Evolutionary conservation across 805 yeast genomes (phyloP).

Genomic region (Lipomyces yamanashiensis): DNA sequence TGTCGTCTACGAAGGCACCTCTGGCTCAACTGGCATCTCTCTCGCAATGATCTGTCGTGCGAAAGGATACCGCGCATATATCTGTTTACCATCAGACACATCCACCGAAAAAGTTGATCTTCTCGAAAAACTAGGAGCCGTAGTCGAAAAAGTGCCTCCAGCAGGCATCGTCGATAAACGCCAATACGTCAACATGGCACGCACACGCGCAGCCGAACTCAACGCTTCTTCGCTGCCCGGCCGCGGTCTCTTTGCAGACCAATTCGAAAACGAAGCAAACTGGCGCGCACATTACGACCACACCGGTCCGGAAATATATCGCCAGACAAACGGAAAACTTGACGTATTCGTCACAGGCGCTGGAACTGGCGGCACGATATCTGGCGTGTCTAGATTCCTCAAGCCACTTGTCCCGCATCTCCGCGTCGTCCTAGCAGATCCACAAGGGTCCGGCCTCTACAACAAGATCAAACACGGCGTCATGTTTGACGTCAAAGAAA

Average conservation of each 20-base stretch:
- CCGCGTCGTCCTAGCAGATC: slow-evolving; percentile 79
- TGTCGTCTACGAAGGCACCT: slow-evolving; percentile 89
- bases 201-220: slow-evolving; percentile 61
- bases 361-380: slow-evolving; percentile 96
- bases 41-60: slow-evolving; percentile 89
- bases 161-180: slow-evolving; percentile 93
- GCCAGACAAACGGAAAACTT: slow-evolving; percentile 67
- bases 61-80: slow-evolving; percentile 85
- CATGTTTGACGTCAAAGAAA: slow-evolving; percentile 87
- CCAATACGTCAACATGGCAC: slow-evolving; percentile 90
- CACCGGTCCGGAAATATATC: slow-evolving; percentile 92
- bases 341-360: slow-evolving; percentile 88
- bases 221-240: slow-evolving; percentile 44
- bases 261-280: slow-evolving; percentile 89
- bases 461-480: slow-evolving; percentile 88
- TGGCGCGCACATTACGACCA: slow-evolving; percentile 82
- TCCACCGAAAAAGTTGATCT: slow-evolving; percentile 79
- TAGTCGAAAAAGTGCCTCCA: slow-evolving; percentile 83
- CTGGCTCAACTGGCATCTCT: slow-evolving; percentile 96
- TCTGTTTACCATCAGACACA: slow-evolving; percentile 94
- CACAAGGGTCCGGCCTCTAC: slow-evolving; percentile 91
- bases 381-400: slow-evolving; percentile 84
- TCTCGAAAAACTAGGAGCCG: slow-evolving; percentile 76
- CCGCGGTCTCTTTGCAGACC: slow-evolving; percentile 87
- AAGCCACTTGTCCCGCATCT: slow-evolving; percentile 55